These are phyloP conservation scores for Monosporozyma aquatica DNA, from an alignment of 805 yeast species.

Conservation along the genomic window DNA sequence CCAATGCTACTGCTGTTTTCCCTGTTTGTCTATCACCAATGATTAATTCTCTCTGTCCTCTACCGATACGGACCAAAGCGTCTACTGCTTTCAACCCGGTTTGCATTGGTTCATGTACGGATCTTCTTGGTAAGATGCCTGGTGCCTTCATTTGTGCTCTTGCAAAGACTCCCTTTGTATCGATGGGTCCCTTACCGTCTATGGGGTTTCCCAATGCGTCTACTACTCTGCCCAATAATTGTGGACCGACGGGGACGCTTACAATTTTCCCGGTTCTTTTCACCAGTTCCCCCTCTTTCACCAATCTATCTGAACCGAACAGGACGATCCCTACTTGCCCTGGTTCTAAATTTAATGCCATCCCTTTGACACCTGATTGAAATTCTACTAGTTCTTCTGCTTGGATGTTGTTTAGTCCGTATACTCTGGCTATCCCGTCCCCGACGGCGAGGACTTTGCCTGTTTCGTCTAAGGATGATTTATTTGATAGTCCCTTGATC, in stretches of 20 bases:
- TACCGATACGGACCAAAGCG: conserved; percentile 98
- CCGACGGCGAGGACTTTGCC: conserved; percentile 99
- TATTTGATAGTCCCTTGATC: conserved; percentile 98
- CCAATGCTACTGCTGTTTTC: conserved; percentile 98
- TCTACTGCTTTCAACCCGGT: conserved; percentile 99
- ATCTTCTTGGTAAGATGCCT: conserved; percentile 98
- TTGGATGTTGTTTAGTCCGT: conserved; percentile 98
- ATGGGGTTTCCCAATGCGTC: conserved; percentile 99
- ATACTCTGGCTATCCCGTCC: conserved; percentile 99
- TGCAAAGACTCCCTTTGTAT: conserved; percentile 68
- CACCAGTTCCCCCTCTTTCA: conserved; percentile 98
- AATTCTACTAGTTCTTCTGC: conserved; percentile 99
- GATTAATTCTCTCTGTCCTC: conserved; percentile 99
- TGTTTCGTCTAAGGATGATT: conserved; percentile 96
- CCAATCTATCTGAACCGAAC: conserved; percentile 98
- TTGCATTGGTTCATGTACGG: conserved; percentile 99
- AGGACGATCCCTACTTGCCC: conserved; percentile 99
- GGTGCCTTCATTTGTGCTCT: conserved; percentile 99
- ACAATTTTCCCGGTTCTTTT: conserved; percentile 99
- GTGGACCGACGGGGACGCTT: conserved; percentile 98
- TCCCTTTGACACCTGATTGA: conserved; percentile 99
- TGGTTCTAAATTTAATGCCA: conserved; percentile 99
- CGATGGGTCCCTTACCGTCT: conserved; percentile 98
- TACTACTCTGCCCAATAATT: conserved; percentile 96
- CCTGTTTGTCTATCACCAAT: conserved; percentile 99